These are phyloP conservation scores for Monilinia fructigena DNA, from an alignment of 2,329 filamentous ascomycete genomes.

Conservation along the genomic window DNA sequence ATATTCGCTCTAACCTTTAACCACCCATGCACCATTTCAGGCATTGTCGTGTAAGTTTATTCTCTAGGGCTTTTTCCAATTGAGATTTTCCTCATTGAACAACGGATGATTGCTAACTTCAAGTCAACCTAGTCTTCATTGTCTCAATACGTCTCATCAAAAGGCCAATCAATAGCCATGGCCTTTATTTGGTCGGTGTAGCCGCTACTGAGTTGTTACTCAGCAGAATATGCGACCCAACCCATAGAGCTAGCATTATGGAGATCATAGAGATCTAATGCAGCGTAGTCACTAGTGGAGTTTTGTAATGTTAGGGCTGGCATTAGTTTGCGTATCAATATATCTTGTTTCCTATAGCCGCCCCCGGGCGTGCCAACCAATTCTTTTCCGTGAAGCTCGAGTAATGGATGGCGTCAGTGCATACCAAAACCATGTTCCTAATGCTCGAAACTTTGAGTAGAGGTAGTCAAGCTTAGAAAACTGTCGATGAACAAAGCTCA, in stretches of 20 bases:
- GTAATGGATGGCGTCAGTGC: background rate
- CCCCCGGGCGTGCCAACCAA: background rate
- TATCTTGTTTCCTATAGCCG: background rate
- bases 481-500: constrained; percentile 78
- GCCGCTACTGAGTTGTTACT: background rate
- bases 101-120: background rate
- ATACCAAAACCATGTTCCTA: background rate
- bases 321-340: background rate
- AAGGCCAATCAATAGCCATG: background rate
- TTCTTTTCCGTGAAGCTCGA: background rate
- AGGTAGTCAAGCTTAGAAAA: constrained; percentile 81
- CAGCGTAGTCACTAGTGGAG: background rate
- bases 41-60: background rate
- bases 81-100: background rate
- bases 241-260: background rate
- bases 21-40: background rate
- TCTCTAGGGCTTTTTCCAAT: background rate
- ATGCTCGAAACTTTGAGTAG: constrained; percentile 38
- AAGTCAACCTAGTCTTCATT: background rate
- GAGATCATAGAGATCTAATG: background rate
- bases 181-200: background rate
- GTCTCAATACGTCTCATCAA: background rate
- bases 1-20: background rate
- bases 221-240: background rate
- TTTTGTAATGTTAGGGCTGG: background rate